Percentiles rank a stretch among this genome's conserved stretches.
Evolutionary conservation across 805 yeast species (phyloP).

Genomic region (Barnettozyma sp.): DNA sequence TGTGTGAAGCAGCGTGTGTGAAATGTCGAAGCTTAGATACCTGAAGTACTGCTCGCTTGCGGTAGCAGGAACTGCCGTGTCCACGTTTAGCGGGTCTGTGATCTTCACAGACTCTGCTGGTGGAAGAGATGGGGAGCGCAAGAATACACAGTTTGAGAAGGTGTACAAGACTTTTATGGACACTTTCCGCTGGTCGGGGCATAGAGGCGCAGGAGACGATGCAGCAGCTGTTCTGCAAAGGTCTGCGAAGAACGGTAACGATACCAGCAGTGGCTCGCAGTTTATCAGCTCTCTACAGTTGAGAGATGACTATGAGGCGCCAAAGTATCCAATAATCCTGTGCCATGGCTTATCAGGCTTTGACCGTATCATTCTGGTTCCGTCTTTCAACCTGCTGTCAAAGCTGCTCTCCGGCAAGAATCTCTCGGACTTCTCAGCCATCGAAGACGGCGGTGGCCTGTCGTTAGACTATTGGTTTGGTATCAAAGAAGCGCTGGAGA

Average conservation of each 20-base stretch:
- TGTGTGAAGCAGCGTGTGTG: no score
- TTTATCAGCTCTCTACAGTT: conserved; percentile 15
- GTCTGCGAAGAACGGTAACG: conserved; percentile 4
- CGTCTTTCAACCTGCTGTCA: conserved; percentile 31
- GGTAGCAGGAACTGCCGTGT: conserved; percentile 10
- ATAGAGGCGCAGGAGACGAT: no score
- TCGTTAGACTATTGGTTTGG: conserved; percentile 79
- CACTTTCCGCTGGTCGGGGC: conserved; percentile 11
- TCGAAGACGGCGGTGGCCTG: conserved; percentile 28
- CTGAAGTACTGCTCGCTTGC: conserved; percentile 8
- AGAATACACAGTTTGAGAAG: conserved; percentile 8
- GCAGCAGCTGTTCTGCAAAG: conserved; percentile 6
- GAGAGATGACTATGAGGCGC: conserved; percentile 43
- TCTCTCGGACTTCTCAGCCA: conserved; percentile 12
- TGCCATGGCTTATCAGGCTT: conserved; percentile 90
- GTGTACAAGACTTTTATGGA: conserved; percentile 7
- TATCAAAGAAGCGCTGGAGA: conserved; percentile 51
- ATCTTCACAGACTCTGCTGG: conserved; percentile 10
- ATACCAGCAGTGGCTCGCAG: conserved; percentile 7
- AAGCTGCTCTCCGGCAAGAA: conserved; percentile 15
- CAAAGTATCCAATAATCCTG: conserved; percentile 66
- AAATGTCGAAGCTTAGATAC: conserved; percentile 4
- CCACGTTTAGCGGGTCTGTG: conserved; percentile 4
- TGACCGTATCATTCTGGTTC: conserved; percentile 44
- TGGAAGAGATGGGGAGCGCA: conserved; percentile 10